Percentiles rank a stretch among this genome's conserved stretches.
Conservation (phyloP, 176 grass and related monocot genomes). For the Tillandsia leiboldiana region DNA sequence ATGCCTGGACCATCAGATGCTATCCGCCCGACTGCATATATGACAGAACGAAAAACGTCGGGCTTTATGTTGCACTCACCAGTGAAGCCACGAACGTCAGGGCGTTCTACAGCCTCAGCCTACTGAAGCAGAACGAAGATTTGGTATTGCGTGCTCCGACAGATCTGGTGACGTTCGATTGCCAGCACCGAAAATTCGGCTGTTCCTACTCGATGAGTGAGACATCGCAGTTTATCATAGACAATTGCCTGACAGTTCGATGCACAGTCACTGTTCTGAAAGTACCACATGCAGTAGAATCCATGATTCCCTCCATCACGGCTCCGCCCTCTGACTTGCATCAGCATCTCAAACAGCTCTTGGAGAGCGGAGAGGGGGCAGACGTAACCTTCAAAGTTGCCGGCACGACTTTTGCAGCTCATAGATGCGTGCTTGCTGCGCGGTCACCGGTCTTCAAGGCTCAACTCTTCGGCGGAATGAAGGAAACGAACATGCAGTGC, state of each 20-base stretch:
- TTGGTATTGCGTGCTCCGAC: too few species aligned
- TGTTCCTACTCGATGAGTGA: not conserved
- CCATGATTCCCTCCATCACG: not conserved
- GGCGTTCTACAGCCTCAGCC: too few species aligned
- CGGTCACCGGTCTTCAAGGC: constrained; percentile 39
- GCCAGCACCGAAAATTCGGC: too few species aligned
- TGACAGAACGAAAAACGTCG: constrained; percentile 12
- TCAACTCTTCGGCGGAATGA: constrained; percentile 27
- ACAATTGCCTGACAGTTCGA: not conserved
- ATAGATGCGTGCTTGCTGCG: constrained; percentile 21
- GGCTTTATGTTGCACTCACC: constrained; percentile 13
- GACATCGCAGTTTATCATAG: not conserved
- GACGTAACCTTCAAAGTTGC: constrained; percentile 24
- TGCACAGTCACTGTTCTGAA: not conserved
- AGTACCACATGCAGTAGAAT: not conserved
- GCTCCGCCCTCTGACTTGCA: not conserved
- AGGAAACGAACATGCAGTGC: constrained; percentile 1
- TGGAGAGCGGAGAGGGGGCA: constrained; percentile 12
- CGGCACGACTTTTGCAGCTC: constrained; percentile 17
- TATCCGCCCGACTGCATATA: constrained; percentile 6
- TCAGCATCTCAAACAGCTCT: constrained; percentile 20
- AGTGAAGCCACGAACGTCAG: constrained; percentile 6
- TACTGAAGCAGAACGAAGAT: too few species aligned
- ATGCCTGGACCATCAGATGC: too few species aligned
- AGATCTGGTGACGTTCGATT: not conserved